Evolutionary conservation across 805 yeast species (phyloP), one percentile per base, ranked within the genome.

Genomic region (Candida boleticola): DNA sequence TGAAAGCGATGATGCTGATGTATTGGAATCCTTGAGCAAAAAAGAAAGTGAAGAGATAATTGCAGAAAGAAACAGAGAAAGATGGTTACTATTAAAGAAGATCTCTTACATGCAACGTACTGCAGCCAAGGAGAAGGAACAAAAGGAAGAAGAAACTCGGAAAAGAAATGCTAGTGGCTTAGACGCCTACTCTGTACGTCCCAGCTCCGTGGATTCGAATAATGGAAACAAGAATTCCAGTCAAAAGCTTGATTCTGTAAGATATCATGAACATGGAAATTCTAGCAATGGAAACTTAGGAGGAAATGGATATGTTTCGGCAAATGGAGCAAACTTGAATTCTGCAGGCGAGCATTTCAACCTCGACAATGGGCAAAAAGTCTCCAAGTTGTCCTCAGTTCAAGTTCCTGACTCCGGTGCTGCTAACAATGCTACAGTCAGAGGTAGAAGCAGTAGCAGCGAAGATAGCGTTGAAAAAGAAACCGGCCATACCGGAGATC

Each of bases 31-130:
- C 41, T 55, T 60, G 57, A 22, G 37, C 20, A 67, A 61, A 40
- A 66, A 60, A 23, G 74, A 73, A 19, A 61, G 66, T 9, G 75
- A 71, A 29, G 52, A 62, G 0, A 39, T 63, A 1, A 57, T 76
- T 16, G 52, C 64, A 14, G 70, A 62, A 35, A 57, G 76, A 47
- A 77, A 79, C 54, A 65, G 60, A 32, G 83, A 81, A 55, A 76
- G 86, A 55, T 83, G 90, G 89, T 68, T 73, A 32, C 74, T 86
- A 70, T 63, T 86, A 53, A 86, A 85, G 55, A 77, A 85, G 55
- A 66, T 86, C 29, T 75, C 84, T 4, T 86, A 86, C 55, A 60
- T 86, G 44, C 89, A 83, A 52, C 74, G 85, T 51, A 71, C 83
- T 18, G 76, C 83, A 10, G 76, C 81, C 17, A 79, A 77, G 46